Conservation (phyloP, 768 basidiomycete genomes). For the Boletus tomentosulus region DNA sequence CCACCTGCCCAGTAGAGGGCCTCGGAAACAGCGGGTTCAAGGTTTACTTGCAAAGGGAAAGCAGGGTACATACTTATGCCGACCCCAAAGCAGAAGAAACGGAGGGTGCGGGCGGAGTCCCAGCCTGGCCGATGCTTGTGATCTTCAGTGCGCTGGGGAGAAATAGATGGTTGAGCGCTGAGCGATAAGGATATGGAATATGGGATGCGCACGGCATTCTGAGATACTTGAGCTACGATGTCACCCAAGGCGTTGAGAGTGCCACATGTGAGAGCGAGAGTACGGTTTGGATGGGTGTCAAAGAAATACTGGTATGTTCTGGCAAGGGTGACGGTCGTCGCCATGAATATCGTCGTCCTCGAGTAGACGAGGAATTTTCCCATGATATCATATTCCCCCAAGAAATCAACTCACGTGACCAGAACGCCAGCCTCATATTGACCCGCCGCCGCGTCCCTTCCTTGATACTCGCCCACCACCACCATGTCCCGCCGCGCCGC, state of each 20-base stretch:
- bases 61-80: conserved; percentile 60
- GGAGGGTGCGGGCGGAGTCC: conserved; percentile 69
- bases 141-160: conserved; percentile 25
- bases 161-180: conserved; percentile 6
- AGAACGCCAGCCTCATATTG: conserved; percentile 6
- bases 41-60: conserved; percentile 25
- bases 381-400: conserved; percentile 7
- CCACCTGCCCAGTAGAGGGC: conserved; percentile 86
- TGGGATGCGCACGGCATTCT: conserved; percentile 48
- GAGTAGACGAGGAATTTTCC: not conserved
- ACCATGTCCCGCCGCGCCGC: conserved; percentile 25
- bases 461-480: not conserved
- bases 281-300: conserved; percentile 65
- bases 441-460: no score
- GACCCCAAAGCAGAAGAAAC: conserved; percentile 85
- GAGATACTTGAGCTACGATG: conserved; percentile 64
- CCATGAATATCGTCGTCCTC: conserved; percentile 31
- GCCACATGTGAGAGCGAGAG: conserved; percentile 74
- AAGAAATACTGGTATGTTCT: conserved; percentile 76
- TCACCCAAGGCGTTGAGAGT: conserved; percentile 74
- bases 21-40: conserved; percentile 40
- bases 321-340: conserved; percentile 51
- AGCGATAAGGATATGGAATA: not conserved
- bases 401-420: conserved; percentile 30
- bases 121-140: conserved; percentile 44